Percentiles rank a stretch among this genome's conserved stretches.
Conservation (phyloP, 805 yeast species). For the Wickerhamiella spandovensis region DNA sequence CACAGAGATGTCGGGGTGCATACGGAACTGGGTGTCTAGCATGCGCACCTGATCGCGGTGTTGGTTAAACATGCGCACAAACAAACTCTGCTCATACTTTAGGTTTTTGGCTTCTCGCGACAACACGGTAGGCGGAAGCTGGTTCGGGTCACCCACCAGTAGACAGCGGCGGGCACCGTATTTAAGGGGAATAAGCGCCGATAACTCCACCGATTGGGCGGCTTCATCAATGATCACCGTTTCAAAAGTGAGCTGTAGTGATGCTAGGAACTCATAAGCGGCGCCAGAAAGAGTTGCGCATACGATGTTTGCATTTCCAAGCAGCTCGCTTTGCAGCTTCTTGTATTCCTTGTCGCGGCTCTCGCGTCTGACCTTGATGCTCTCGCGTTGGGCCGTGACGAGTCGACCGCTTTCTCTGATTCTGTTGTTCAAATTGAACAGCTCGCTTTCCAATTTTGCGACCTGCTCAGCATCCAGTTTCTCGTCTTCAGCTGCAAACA, state of each 20-base stretch:
- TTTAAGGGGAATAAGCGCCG: slow-evolving; percentile 80
- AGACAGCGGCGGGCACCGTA: slow-evolving; percentile 85
- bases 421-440: slow-evolving; percentile 44
- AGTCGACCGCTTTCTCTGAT: slow-evolving; percentile 59
- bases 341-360: slow-evolving; percentile 68
- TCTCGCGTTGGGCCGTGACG: slow-evolving; percentile 69
- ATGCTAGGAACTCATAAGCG: slow-evolving; percentile 74
- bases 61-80: slow-evolving; percentile 79
- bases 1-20: slow-evolving; percentile 84
- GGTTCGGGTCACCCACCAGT: slow-evolving; percentile 98
- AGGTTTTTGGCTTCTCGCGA: slow-evolving; percentile 73
- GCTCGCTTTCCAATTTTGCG: slow-evolving; percentile 26
- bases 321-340: slow-evolving; percentile 56
- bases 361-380: slow-evolving; percentile 51
- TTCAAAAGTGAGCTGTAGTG: slow-evolving; percentile 64
- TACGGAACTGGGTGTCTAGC: slow-evolving; percentile 86
- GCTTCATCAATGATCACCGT: slow-evolving; percentile 95
- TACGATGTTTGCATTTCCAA: slow-evolving; percentile 66
- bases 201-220: slow-evolving; percentile 88
- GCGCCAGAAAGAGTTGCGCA: slow-evolving; percentile 91
- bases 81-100: slow-evolving; percentile 80
- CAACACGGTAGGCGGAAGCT: slow-evolving; percentile 90
- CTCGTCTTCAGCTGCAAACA: slow-evolving; percentile 14
- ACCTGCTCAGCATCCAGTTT: slow-evolving; percentile 17
- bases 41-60: slow-evolving; percentile 48